These are phyloP conservation scores for Excoecaria agallocha DNA, from an alignment of 345 rosid species.

Conservation along the genomic window DNA sequence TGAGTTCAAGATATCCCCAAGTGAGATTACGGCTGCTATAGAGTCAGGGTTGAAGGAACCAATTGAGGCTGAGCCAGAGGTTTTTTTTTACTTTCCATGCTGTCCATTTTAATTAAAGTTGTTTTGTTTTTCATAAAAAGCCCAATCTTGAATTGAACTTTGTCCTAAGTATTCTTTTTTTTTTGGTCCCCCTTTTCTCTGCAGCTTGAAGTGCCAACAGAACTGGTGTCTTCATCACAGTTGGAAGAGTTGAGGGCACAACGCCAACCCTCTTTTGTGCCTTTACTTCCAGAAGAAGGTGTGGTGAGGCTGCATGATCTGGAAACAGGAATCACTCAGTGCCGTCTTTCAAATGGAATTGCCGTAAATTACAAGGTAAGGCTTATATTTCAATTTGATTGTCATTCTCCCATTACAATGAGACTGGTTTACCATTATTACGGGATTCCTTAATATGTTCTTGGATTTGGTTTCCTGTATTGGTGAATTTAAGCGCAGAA, in stretches of 20 bases:
- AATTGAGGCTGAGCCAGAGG: slow-evolving; percentile 99
- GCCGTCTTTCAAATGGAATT: slow-evolving; percentile 91
- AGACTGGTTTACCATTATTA: neutral
- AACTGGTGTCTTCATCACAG: slow-evolving; percentile 61
- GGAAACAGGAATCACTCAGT: slow-evolving; percentile 86
- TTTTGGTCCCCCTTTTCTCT: slow-evolving; percentile 11
- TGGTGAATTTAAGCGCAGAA: neutral
- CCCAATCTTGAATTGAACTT: slow-evolving; percentile 6
- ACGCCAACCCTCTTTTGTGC: slow-evolving; percentile 61
- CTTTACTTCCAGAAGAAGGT: slow-evolving; percentile 45
- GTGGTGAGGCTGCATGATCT: slow-evolving; percentile 62
- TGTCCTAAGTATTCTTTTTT: slow-evolving; percentile 21
- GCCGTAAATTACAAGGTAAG: slow-evolving; percentile 80
- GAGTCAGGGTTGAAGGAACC: slow-evolving; percentile 74
- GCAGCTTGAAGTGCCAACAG: slow-evolving; percentile 99
- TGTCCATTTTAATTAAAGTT: slow-evolving; percentile 2
- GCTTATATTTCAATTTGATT: slow-evolving; percentile 12
- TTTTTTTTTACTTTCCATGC: slow-evolving; percentile 25
- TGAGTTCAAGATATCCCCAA: slow-evolving; percentile 72
- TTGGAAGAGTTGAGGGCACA: slow-evolving; percentile 66
- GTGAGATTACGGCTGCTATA: slow-evolving; percentile 70
- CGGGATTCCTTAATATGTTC: neutral
- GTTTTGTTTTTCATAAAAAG: slow-evolving; percentile 9
- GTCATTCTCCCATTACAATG: neutral
- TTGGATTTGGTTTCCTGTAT: slow-evolving; percentile 7